Conservation (phyloP, 345 rosid genomes). For the Boechera stricta region DNA sequence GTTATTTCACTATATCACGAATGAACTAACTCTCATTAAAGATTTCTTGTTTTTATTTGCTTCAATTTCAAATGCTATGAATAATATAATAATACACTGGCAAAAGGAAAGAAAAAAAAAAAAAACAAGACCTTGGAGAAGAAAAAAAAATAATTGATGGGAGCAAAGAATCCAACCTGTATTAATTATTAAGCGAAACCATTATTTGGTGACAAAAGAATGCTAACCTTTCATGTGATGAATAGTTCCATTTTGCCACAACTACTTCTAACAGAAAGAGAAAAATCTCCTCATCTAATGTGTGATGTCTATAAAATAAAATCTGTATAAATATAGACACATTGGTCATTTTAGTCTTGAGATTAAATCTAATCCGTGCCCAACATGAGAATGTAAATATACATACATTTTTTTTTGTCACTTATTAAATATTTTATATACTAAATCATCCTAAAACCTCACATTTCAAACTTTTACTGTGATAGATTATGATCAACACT, state of each 20-base stretch:
- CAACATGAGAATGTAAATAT: slow-evolving; percentile 15
- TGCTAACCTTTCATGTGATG: slow-evolving; percentile 44
- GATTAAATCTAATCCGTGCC: not conserved
- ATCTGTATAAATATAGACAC: not conserved
- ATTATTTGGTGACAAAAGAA: slow-evolving; percentile 35
- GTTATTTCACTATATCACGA: not conserved
- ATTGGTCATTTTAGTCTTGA: not conserved
- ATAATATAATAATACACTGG: not conserved
- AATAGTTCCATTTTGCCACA: slow-evolving; percentile 37
- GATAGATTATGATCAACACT: not conserved
- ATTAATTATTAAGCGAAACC: slow-evolving; percentile 32
- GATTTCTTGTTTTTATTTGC: not conserved
- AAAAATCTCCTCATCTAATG: slow-evolving; percentile 4
- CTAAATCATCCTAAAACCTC: not conserved
- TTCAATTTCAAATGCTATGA: slow-evolving; percentile 1
- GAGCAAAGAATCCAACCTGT: slow-evolving; percentile 40
- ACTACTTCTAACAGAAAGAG: slow-evolving; percentile 37
- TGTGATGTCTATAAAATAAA: not conserved
- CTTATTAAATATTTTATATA: not conserved
- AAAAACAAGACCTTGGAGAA: not conserved
- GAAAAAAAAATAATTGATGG: slow-evolving; percentile 29
- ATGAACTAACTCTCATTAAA: slow-evolving; percentile 8
- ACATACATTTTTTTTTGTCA: not conserved
- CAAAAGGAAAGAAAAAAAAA: not conserved
- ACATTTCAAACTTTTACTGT: not conserved